Evolutionary conservation across 768 basidiomycete species (phyloP).

Genomic region (Phylloporus sp.): DNA sequence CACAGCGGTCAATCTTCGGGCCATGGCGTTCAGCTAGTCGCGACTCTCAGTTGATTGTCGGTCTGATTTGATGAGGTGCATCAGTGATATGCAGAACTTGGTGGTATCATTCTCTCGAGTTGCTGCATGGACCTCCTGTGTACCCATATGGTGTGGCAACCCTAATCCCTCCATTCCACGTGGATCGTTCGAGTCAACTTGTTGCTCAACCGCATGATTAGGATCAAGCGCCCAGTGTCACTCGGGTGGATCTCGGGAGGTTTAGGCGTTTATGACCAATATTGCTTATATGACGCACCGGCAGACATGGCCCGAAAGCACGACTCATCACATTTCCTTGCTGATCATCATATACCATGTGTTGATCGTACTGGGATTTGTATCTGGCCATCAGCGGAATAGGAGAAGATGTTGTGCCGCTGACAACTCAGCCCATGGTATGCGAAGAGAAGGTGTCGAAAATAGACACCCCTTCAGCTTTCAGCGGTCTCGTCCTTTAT

Average conservation of each 20-base stretch:
- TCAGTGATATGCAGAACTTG: neutral
- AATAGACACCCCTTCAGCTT: too few species aligned
- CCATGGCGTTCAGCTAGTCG: neutral
- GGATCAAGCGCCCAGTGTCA: neutral
- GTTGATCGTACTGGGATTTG: too few species aligned
- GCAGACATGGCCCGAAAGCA: neutral
- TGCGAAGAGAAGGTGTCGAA: too few species aligned
- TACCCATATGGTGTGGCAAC: too few species aligned
- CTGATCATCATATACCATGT: neutral
- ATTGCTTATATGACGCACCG: neutral
- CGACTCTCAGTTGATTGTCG: neutral
- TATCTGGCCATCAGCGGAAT: too few species aligned
- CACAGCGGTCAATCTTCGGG: neutral
- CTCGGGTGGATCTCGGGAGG: neutral
- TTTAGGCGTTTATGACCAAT: neutral
- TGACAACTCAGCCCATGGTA: too few species aligned
- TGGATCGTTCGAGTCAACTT: too few species aligned
- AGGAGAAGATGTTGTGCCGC: too few species aligned
- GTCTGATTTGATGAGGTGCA: neutral
- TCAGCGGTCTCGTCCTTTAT: too few species aligned
- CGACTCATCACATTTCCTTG: neutral
- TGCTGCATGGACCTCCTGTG: too few species aligned
- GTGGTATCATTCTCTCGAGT: neutral
- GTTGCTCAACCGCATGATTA: neutral
- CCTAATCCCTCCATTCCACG: too few species aligned